A percentile compares a stretch with the other conserved stretches of the same genome.
Evolutionary conservation across 202 grass and related monocot genomes (phyloP).

Genomic region (Elaeis oleifera): DNA sequence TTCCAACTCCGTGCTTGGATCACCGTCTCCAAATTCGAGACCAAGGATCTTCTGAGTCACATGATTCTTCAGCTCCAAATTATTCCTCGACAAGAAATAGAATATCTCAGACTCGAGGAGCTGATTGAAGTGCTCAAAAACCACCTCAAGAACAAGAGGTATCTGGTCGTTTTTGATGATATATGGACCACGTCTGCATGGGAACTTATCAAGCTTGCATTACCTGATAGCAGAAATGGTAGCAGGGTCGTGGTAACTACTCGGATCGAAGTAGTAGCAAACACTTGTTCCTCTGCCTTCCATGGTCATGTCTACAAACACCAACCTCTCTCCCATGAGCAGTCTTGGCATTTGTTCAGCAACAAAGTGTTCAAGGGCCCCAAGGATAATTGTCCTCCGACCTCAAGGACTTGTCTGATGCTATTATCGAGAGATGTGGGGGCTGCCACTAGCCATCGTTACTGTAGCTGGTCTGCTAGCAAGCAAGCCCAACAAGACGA

Average conservation of each 20-base stretch:
- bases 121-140: slow-evolving; percentile 19
- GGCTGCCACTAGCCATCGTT: slow-evolving; percentile 27
- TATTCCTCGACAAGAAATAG: slow-evolving; percentile 8
- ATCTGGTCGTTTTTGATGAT: not conserved
- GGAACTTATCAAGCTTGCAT: not conserved
- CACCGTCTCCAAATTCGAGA: slow-evolving; percentile 23
- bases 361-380: not conserved
- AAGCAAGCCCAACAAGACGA: slow-evolving; percentile 10
- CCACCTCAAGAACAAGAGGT: slow-evolving; percentile 34
- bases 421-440: slow-evolving; percentile 29
- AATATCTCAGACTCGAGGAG: not conserved
- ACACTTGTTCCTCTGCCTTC: not conserved
- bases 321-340: not conserved
- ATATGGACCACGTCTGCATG: slow-evolving; percentile 10
- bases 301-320: not conserved
- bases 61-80: slow-evolving; percentile 24
- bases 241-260: slow-evolving; percentile 30
- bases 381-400: not conserved
- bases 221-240: slow-evolving; percentile 1
- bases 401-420: not conserved
- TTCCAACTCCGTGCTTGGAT: slow-evolving; percentile 25
- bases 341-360: not conserved
- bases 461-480: slow-evolving; percentile 21
- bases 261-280: not conserved
- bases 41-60: slow-evolving; percentile 18